Percentiles rank a stretch among this genome's conserved stretches.
Conservation (phyloP, 192 early-diverging fungal species). For the Gigaspora rosea region DNA sequence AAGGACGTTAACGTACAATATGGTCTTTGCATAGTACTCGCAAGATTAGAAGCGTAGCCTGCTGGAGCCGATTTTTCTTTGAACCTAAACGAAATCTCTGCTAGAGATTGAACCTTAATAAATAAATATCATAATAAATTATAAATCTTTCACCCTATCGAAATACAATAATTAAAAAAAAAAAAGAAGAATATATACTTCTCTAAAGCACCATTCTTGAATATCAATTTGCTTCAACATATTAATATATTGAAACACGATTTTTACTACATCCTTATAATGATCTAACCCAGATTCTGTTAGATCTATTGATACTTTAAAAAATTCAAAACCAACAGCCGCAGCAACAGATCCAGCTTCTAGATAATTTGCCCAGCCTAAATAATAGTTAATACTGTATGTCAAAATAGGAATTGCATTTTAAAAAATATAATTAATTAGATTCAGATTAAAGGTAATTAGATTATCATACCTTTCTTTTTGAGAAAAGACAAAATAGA, state of each 20-base stretch:
- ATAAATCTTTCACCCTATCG: neutral
- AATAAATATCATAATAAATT: neutral
- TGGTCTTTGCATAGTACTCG: constrained; percentile 76
- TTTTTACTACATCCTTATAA: constrained; percentile 77
- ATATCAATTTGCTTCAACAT: constrained; percentile 74
- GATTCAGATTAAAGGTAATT: too few species aligned
- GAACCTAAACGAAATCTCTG: constrained; percentile 66
- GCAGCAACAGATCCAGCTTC: constrained; percentile 49
- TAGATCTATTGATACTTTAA: constrained; percentile 75
- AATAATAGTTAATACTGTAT: too few species aligned
- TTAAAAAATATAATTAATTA: too few species aligned
- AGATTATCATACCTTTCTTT: constrained; percentile 39
- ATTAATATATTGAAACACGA: constrained; percentile 87
- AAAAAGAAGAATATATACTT: constrained; percentile 59
- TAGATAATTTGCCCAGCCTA: constrained; percentile 77
- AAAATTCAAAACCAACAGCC: constrained; percentile 62
- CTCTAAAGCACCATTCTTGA: constrained; percentile 81
- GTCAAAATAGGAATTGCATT: too few species aligned
- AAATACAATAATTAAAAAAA: neutral
- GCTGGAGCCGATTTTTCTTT: constrained; percentile 74
- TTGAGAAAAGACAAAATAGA: constrained; percentile 82
- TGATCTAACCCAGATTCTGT: constrained; percentile 74
- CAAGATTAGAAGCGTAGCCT: constrained; percentile 66
- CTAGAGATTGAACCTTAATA: constrained; percentile 43
- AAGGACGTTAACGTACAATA: constrained; percentile 42